phyloP scores from a whole-genome alignment of 2,329 filamentous ascomycete species.

The Paraphoma sp. region DNA sequence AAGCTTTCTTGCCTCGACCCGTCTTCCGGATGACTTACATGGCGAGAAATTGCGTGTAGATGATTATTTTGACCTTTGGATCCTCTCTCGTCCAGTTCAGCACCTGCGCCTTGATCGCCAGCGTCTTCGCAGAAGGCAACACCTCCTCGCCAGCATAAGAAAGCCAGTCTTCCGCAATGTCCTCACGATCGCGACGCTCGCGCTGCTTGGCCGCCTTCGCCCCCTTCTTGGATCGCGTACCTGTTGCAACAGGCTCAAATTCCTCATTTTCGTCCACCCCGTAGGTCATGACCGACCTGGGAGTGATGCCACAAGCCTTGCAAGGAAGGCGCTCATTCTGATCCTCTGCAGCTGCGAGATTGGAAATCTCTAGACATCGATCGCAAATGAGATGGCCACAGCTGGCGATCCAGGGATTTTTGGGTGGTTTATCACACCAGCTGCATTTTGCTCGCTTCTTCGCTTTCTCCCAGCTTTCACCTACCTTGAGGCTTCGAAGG shows the following conservation, averaged over 20 bases:
- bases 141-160: constrained; percentile 41
- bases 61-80: constrained; percentile 60
- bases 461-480: constrained; percentile 47
- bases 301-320: constrained; percentile 41
- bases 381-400: constrained; percentile 66
- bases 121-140: constrained; percentile 54
- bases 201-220: constrained; percentile 22
- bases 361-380: constrained; percentile 51
- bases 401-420: constrained; percentile 53
- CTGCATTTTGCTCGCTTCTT: constrained; percentile 53
- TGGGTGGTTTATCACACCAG: constrained; percentile 50
- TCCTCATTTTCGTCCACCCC: constrained; percentile 25
- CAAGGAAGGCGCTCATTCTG: constrained; percentile 28
- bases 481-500: constrained; percentile 44
- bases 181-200: constrained; percentile 24
- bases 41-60: constrained; percentile 66
- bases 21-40: constrained; percentile 41
- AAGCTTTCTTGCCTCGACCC: not conserved
- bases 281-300: constrained; percentile 25
- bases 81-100: constrained; percentile 55
- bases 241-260: constrained; percentile 2
- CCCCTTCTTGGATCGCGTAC: constrained; percentile 21
- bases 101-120: constrained; percentile 54
- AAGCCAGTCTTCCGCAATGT: constrained; percentile 50
- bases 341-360: constrained; percentile 33